Conservation (phyloP, 2,329 filamentous ascomycete genomes). For the Sarocladium strictum region DNA sequence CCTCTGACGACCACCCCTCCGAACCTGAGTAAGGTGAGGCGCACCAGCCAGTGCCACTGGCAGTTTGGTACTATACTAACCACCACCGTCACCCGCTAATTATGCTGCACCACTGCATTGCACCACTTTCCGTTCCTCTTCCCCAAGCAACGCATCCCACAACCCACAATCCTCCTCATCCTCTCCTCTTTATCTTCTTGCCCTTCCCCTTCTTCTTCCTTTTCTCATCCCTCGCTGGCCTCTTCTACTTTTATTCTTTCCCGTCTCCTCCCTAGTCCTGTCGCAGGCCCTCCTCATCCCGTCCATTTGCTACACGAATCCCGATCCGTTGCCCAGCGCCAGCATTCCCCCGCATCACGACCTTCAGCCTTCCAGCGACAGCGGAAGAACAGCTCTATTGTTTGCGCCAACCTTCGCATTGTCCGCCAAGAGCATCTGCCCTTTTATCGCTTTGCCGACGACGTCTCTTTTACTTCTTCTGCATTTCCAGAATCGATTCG, state of each 20-base stretch:
- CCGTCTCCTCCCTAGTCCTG: neutral
- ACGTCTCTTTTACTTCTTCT: neutral
- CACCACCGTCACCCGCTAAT: neutral
- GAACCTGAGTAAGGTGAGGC: no score
- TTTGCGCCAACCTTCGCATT: neutral
- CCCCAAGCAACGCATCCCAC: neutral
- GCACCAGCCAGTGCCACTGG: no score
- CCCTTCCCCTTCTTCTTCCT: neutral
- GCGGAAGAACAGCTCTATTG: neutral
- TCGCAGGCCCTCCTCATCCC: neutral
- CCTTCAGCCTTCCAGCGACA: neutral
- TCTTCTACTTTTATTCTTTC: neutral
- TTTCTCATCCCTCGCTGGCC: neutral
- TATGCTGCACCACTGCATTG: neutral
- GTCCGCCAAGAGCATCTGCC: neutral
- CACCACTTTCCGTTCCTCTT: neutral
- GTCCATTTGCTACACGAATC: neutral
- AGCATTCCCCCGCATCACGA: neutral
- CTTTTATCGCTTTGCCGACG: neutral
- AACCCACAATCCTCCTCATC: neutral
- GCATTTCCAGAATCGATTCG: neutral
- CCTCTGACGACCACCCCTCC: no score
- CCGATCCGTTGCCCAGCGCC: neutral
- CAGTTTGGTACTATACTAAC: no score
- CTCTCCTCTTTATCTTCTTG: neutral